A percentile compares a stretch with the other conserved stretches of the same genome.
phyloP scores from a whole-genome alignment of 306 rosid species.

The Lablab purpureus region DNA sequence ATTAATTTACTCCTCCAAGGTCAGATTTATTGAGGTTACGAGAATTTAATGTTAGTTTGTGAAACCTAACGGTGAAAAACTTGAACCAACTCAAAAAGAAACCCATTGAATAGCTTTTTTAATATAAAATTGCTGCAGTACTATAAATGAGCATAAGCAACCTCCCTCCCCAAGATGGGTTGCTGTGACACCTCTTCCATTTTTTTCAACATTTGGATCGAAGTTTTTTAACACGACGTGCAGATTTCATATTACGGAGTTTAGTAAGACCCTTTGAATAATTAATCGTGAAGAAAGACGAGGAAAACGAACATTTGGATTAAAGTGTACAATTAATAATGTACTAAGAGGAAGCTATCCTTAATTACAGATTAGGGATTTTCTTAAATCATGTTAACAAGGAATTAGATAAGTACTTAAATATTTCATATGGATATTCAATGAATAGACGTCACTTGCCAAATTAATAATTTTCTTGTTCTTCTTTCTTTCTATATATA shows the following conservation, averaged over 20 bases:
- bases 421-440: too few relatives aligned
- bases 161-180: not conserved
- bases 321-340: constrained; percentile 2
- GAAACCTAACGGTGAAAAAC: constrained; percentile 11
- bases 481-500: too few relatives aligned
- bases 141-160: constrained; percentile 18
- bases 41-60: not conserved
- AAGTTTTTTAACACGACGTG: not conserved
- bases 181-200: not conserved
- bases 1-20: not conserved
- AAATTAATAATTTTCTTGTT: too few relatives aligned
- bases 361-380: not conserved
- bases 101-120: not conserved
- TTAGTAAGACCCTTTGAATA: not conserved
- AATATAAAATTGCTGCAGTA: not conserved
- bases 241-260: not conserved
- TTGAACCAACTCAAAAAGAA: constrained; percentile 2
- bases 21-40: not conserved
- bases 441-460: too few relatives aligned
- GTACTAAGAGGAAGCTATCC: not conserved
- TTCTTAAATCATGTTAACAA: not conserved
- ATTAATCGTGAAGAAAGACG: not conserved
- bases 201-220: not conserved
- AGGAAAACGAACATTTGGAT: not conserved
- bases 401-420: too few relatives aligned